These are phyloP conservation scores for Globisporangium paroecandrum DNA, from an alignment of 352 stramenopile genomes.

Conservation along the genomic window DNA sequence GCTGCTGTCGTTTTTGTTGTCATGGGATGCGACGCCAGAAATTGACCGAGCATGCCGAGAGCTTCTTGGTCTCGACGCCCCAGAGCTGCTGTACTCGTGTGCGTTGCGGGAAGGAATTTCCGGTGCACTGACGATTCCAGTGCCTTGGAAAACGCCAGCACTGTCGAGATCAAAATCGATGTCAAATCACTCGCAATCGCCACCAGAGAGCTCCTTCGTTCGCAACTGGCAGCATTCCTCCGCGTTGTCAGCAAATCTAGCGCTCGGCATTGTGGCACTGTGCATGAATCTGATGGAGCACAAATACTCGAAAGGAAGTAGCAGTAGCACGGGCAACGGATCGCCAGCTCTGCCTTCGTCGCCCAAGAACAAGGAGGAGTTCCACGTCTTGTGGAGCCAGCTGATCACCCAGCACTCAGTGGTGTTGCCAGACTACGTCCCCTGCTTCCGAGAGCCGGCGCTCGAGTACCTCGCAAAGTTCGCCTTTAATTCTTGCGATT, in stretches of 20 bases:
- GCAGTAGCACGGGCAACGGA: background rate
- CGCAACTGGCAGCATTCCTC: constrained; percentile 78
- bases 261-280: constrained; percentile 65
- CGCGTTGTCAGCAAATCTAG: constrained; percentile 58
- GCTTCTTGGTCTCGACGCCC: constrained; percentile 53
- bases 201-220: constrained; percentile 32
- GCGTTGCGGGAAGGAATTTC: constrained; percentile 53
- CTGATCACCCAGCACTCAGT: constrained; percentile 84
- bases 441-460: constrained; percentile 63
- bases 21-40: constrained; percentile 60
- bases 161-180: background rate
- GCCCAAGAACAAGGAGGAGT: constrained; percentile 73
- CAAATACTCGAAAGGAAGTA: constrained; percentile 41
- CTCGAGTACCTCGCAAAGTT: constrained; percentile 72
- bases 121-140: constrained; percentile 62
- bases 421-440: constrained; percentile 68
- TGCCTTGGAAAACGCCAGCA: constrained; percentile 43
- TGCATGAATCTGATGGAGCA: constrained; percentile 86
- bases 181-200: constrained; percentile 19
- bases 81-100: constrained; percentile 58
- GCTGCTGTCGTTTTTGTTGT: constrained; percentile 71
- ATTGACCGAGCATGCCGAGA: constrained; percentile 62
- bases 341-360: constrained; percentile 26
- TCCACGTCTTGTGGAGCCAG: constrained; percentile 85
- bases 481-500: constrained; percentile 73